Percentiles rank a stretch among this genome's conserved stretches.
Evolutionary conservation across 2,329 filamentous ascomycete genomes (phyloP).

Genomic region (Penicillium paneum): DNA sequence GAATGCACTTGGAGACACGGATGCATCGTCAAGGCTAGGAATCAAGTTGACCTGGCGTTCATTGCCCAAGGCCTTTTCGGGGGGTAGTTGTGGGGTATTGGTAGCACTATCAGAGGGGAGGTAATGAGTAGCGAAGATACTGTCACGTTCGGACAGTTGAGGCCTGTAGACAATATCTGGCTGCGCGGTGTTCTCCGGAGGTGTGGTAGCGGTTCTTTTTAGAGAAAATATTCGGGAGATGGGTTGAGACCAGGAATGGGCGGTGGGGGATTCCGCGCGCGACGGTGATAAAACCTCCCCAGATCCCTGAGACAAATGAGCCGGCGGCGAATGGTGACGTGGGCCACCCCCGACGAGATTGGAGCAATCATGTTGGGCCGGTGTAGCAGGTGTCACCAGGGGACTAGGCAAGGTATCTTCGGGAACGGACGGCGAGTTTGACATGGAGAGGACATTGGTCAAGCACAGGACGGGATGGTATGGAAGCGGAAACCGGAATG

Average conservation of each 20-base stretch:
- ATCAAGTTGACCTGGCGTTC: conserved; percentile 33
- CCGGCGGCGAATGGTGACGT: conserved; percentile 35
- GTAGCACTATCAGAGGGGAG: conserved; percentile 50
- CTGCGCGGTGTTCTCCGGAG: conserved; percentile 28
- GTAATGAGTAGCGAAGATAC: conserved; percentile 63
- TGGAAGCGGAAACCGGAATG: conserved; percentile 14
- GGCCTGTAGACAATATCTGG: conserved; percentile 38
- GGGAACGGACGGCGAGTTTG: conserved; percentile 45
- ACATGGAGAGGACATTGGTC: conserved; percentile 54
- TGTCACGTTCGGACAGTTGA: conserved; percentile 60
- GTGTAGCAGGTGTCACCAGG: conserved; percentile 47
- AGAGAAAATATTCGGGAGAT: conserved; percentile 29
- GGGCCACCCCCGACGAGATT: conserved; percentile 27
- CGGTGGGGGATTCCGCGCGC: conserved; percentile 37
- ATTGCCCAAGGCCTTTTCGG: conserved; percentile 29
- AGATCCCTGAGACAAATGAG: conserved; percentile 30
- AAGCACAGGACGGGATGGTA: conserved; percentile 29
- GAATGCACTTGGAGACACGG: conserved; percentile 27
- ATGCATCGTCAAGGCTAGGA: conserved; percentile 30
- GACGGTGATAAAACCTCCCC: conserved; percentile 31
- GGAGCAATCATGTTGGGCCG: conserved; percentile 40
- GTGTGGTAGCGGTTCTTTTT: conserved; percentile 37
- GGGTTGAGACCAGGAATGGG: conserved; percentile 35
- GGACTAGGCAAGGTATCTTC: conserved; percentile 41
- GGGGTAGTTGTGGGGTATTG: conserved; percentile 37